Percentiles rank a stretch among this genome's conserved stretches.
These are phyloP conservation scores for Mychonastes homosphaera DNA, from an alignment of 139 green algal genomes.

Conservation along the genomic window DNA sequence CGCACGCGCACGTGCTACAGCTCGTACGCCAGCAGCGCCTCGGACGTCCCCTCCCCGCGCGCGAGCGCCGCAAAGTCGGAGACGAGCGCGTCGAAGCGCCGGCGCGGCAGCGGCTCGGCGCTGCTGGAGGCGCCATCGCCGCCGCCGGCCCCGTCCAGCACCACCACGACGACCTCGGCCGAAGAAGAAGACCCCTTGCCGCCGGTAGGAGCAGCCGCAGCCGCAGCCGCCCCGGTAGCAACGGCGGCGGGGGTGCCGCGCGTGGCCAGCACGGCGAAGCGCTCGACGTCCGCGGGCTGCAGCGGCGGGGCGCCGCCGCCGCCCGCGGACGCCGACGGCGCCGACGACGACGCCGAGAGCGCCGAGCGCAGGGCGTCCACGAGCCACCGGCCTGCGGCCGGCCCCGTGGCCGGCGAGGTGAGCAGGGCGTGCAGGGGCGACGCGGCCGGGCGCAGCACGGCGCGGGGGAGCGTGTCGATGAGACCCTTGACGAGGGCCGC, in stretches of 20 bases:
- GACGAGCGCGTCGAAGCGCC: slow-evolving; percentile 50
- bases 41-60: slow-evolving; percentile 40
- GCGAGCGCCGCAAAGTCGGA: slow-evolving; percentile 50
- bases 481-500: slow-evolving; percentile 29
- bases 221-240: slow-evolving; percentile 9
- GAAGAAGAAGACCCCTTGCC: too few species aligned
- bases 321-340: neutral
- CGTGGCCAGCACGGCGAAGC: slow-evolving; percentile 24
- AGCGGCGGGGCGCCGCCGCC: slow-evolving; percentile 8
- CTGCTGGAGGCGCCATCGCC: neutral
- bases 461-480: slow-evolving; percentile 42
- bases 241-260: slow-evolving; percentile 6
- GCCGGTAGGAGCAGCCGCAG: too few species aligned
- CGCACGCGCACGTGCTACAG: slow-evolving; percentile 23
- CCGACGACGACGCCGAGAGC: neutral
- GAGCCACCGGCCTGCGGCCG: slow-evolving; percentile 16
- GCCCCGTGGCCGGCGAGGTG: neutral
- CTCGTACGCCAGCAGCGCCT: slow-evolving; percentile 65
- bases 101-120: slow-evolving; percentile 20
- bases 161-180: too few species aligned
- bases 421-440: slow-evolving; percentile 32
- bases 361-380: slow-evolving; percentile 5
- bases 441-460: slow-evolving; percentile 48
- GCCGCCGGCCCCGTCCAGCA: neutral
- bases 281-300: slow-evolving; percentile 3